Conservation (phyloP, 139 green algal genomes). For the Tetraselmis striata region DNA sequence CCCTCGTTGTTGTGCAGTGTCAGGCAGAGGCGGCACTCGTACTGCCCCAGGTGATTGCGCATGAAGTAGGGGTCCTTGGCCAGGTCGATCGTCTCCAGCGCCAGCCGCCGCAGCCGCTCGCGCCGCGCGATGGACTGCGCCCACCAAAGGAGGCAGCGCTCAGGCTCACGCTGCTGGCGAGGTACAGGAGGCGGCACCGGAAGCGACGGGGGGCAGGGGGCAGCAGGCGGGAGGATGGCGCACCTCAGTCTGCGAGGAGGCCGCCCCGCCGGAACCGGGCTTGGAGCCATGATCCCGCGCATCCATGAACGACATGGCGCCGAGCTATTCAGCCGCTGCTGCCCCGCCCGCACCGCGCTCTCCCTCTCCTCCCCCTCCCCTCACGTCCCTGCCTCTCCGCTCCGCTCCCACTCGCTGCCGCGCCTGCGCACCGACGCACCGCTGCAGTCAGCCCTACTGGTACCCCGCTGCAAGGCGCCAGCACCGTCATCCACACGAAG, state of each 20-base stretch:
- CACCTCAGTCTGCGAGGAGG: conserved; percentile 72
- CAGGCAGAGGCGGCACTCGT: conserved; percentile 96
- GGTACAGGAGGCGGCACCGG: neutral
- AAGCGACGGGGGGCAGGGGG: neutral
- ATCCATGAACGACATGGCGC: conserved; percentile 78
- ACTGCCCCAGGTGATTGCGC: conserved; percentile 94
- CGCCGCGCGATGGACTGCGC: conserved; percentile 85
- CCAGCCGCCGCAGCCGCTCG: conserved; percentile 88
- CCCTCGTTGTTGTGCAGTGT: conserved; percentile 99
- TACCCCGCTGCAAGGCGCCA: too few relatives aligned
- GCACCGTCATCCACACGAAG: too few relatives aligned
- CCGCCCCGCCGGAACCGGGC: conserved; percentile 70
- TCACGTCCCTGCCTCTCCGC: neutral
- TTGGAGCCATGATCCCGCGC: conserved; percentile 84
- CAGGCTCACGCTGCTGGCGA: neutral
- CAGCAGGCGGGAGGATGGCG: too few relatives aligned
- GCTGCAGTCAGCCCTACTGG: too few relatives aligned
- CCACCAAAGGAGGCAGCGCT: neutral
- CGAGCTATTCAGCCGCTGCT: neutral
- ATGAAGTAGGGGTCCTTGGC: conserved; percentile 99
- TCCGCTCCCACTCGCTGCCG: too few relatives aligned
- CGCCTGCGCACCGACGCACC: too few relatives aligned
- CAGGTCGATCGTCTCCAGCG: conserved; percentile 98
- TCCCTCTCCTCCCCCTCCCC: neutral
- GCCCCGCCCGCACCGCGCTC: too few relatives aligned